Conservation (phyloP, 176 grass and related monocot genomes). For the Dendrocalamus sinicus region DNA sequence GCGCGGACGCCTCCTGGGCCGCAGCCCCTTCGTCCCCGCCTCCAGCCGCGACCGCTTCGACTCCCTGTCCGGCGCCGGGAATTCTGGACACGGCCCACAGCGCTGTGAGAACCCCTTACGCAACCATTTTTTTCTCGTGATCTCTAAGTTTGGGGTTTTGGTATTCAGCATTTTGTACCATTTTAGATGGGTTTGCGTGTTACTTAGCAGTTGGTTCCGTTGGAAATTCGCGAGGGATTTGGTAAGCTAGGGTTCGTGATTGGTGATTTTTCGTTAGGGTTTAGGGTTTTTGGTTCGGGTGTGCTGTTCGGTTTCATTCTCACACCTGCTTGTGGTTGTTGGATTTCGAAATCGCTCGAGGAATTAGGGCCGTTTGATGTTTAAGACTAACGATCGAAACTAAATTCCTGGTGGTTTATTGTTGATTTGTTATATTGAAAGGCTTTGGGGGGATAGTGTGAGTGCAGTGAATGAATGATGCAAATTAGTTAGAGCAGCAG, state of each 20-base stretch:
- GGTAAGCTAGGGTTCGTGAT: background rate
- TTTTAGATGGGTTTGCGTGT: background rate
- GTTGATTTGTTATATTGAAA: background rate
- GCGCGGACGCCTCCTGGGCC: conserved; percentile 46
- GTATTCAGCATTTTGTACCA: background rate
- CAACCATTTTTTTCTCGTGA: background rate
- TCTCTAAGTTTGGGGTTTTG: background rate
- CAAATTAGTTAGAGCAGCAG: background rate
- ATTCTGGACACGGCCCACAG: conserved; percentile 39
- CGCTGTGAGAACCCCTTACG: conserved; percentile 47
- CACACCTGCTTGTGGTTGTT: background rate
- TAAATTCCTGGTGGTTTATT: background rate
- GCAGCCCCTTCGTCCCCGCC: conserved; percentile 50
- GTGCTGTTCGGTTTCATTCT: background rate
- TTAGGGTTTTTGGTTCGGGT: conserved; percentile 24
- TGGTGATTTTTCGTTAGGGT: conserved; percentile 27
- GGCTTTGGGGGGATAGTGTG: background rate
- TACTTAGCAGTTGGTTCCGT: background rate
- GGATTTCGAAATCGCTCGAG: background rate
- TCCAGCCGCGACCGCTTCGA: conserved; percentile 45
- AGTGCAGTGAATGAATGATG: background rate
- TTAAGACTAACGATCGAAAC: background rate
- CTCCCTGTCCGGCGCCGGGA: conserved; percentile 28
- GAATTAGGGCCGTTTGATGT: background rate
- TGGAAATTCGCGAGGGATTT: background rate